Base-by-base conservation (phyloP, 1,139 yeast genomes). In the Starmera stellimalicola region DNA sequence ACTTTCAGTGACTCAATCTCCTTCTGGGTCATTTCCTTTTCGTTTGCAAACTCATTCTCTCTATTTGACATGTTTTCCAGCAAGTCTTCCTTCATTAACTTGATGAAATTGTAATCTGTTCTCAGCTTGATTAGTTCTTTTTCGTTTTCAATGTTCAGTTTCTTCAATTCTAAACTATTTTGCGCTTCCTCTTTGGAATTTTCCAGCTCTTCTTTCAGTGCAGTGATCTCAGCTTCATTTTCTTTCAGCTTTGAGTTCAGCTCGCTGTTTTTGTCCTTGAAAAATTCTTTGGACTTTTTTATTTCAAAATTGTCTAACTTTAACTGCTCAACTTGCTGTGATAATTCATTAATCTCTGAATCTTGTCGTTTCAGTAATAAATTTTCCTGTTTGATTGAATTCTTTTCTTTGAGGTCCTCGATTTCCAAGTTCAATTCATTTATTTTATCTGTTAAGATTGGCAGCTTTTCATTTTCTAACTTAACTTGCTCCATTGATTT, bases 21-120 rank as follows among this genome's bases (percentile, higher is more conserved):
- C 10, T 61, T 60, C 37, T 66, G 70, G 25, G 71, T 62, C 3
- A 55, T 44, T 29, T 63, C 63, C 5, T 79, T 60, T 47, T 79
- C 88, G 24, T 62, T 62, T 3, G 65, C 58, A 41, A 70, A 70
- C 34, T 78, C 85, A 4, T 55, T 50, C 42, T 81, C 88, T 41
- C 79, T 70, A 18, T 77, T 67, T 1, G 77, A 58, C 71, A 80
- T 65, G 45, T 80, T 80, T 7, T 78, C 82, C 26, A 77, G 54
- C 18, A 80, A 57, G 45, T 80, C 87, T 22, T 66, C 62, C 47
- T 79, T 80, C 65, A 76, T 68, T 3, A 45, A 40, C 27, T 44
- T 51, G 17, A 60, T 39, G 25, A 55, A 54, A 1, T 41, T 20
- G 2, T 19, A 28, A 18, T 28, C 30, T 7, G 19, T 28, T 7